phyloP scores from a whole-genome alignment of 2,329 filamentous ascomycete genomes.

The Polychaeton citri region DNA sequence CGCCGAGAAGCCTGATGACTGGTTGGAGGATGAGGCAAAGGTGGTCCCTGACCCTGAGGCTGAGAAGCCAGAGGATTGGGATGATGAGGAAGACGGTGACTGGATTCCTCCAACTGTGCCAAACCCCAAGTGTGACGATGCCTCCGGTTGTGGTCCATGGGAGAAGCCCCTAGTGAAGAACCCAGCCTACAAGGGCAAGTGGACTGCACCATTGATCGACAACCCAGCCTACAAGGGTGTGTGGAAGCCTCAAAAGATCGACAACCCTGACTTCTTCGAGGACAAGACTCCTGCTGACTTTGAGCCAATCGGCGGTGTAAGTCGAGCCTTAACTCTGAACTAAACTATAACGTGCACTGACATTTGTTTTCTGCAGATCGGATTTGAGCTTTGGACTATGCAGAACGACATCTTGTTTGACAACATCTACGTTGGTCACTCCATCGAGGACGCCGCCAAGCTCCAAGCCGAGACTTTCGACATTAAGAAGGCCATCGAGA shows the following conservation, averaged over 20 bases:
- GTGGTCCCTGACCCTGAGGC: constrained; percentile 85
- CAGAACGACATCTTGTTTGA: constrained; percentile 97
- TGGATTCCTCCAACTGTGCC: constrained; percentile 81
- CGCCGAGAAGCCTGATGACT: constrained; percentile 83
- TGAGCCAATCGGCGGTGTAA: constrained; percentile 92
- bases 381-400: constrained; percentile 99
- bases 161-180: constrained; percentile 84
- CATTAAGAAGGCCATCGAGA: constrained; percentile 73
- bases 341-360: constrained; percentile 2
- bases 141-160: constrained; percentile 89
- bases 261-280: constrained; percentile 92
- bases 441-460: constrained; percentile 78
- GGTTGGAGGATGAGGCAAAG: constrained; percentile 79
- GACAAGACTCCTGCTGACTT: constrained; percentile 95
- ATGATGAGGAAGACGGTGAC: constrained; percentile 98
- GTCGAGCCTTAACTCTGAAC: constrained; percentile 26
- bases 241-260: constrained; percentile 90
- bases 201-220: constrained; percentile 82
- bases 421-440: constrained; percentile 99
- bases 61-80: constrained; percentile 97
- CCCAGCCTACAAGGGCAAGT: constrained; percentile 98
- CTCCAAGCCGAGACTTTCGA: constrained; percentile 82
- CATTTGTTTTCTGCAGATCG: constrained; percentile 47
- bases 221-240: constrained; percentile 97
- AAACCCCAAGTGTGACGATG: constrained; percentile 93